Conservation (phyloP, 202 grass and related monocot species). For the Tripidium arundinaceum region DNA sequence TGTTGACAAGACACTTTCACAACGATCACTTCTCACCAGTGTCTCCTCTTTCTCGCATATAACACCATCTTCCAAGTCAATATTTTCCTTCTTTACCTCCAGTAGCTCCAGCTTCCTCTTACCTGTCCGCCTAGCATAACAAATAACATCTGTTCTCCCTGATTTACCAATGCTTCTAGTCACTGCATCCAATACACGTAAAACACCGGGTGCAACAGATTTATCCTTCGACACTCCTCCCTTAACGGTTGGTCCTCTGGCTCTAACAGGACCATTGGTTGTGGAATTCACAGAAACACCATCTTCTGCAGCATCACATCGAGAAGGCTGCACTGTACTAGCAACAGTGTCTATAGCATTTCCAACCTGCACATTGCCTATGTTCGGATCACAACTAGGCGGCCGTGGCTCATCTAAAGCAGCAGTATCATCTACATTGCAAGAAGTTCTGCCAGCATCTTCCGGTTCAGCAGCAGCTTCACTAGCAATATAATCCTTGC, state of each 20-base stretch:
- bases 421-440: conserved; percentile 17
- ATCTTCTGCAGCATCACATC: neutral
- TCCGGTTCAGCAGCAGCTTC: neutral
- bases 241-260: conserved; percentile 2
- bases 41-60: conserved; percentile 15
- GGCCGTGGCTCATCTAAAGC: conserved; percentile 2
- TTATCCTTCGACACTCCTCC: neutral
- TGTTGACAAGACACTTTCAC: conserved; percentile 40
- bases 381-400: neutral
- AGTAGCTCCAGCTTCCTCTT: conserved; percentile 49
- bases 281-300: conserved; percentile 8
- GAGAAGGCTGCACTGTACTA: neutral
- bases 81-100: conserved; percentile 22
- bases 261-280: conserved; percentile 9
- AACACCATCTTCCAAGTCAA: conserved; percentile 27
- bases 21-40: conserved; percentile 28
- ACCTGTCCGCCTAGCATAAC: conserved; percentile 62
- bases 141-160: conserved; percentile 56
- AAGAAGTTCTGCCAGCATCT: neutral
- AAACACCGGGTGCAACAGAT: conserved; percentile 36
- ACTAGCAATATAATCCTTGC: neutral
- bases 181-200: conserved; percentile 19
- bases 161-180: conserved; percentile 53
- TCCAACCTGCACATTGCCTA: conserved; percentile 3
- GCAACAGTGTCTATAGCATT: conserved; percentile 24